A percentile compares a stretch with the other conserved stretches of the same genome.
These are phyloP conservation scores for Metschnikowia continentalis DNA, from an alignment of 805 yeast genomes.

Conservation along the genomic window DNA sequence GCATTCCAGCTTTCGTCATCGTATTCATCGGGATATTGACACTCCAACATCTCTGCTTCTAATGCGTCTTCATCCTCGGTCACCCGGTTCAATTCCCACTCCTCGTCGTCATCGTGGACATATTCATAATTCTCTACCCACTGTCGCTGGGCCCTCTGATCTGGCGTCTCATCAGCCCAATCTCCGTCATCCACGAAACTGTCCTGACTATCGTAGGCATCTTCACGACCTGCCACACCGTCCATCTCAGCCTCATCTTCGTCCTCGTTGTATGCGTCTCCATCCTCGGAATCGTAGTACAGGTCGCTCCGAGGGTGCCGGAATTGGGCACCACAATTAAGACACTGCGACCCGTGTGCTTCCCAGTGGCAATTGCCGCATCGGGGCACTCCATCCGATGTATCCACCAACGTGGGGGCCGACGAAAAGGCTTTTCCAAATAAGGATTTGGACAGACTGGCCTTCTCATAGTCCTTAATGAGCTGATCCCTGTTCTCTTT, in stretches of 20 bases:
- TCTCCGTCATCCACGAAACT: conserved; percentile 17
- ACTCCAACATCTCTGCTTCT: no score
- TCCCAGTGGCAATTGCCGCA: conserved; percentile 83
- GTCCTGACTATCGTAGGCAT: conserved; percentile 18
- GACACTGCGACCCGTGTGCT: conserved; percentile 60
- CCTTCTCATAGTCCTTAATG: conserved; percentile 36
- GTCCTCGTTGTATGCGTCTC: conserved; percentile 33
- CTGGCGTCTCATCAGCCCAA: neutral
- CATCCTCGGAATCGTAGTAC: conserved; percentile 36
- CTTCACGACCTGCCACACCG: conserved; percentile 12
- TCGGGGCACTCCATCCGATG: conserved; percentile 67
- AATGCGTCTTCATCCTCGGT: neutral
- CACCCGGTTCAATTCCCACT: neutral
- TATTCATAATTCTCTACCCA: neutral
- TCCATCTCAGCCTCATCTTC: conserved; percentile 23
- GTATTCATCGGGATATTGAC: neutral
- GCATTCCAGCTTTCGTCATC: neutral
- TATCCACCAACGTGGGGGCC: conserved; percentile 52
- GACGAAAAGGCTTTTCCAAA: conserved; percentile 51
- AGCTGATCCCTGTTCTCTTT: conserved; percentile 24
- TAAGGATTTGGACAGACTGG: conserved; percentile 31
- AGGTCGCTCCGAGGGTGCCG: conserved; percentile 29
- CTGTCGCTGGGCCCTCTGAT: no score
- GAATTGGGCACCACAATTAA: conserved; percentile 61
- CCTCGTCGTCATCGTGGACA: neutral